Conservation (phyloP, 2,329 filamentous ascomycete genomes). For the Microdochium bolleyi region DNA sequence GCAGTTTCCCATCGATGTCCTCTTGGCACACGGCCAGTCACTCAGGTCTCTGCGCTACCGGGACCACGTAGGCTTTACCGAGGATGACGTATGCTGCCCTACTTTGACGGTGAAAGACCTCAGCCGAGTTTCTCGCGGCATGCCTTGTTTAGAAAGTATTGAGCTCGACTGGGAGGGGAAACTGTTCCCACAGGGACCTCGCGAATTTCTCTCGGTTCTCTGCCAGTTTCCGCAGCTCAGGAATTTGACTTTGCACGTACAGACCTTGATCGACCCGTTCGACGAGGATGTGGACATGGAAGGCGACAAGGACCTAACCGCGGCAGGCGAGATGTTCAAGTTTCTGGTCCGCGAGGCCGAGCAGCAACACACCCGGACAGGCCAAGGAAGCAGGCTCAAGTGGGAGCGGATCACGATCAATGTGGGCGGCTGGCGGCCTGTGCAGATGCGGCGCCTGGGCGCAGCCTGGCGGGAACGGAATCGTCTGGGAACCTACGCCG, state of each 20-base stretch:
- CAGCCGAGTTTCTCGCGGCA: slow-evolving; percentile 17
- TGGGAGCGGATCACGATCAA: slow-evolving; percentile 37
- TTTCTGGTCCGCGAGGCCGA: slow-evolving; percentile 22
- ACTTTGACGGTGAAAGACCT: slow-evolving; percentile 28
- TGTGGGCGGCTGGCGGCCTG: slow-evolving; percentile 36
- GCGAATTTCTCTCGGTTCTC: slow-evolving; percentile 27
- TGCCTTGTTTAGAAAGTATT: slow-evolving; percentile 27
- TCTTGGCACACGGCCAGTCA: slow-evolving; percentile 27
- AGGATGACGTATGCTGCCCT: slow-evolving; percentile 32
- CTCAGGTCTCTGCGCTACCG: slow-evolving; percentile 31
- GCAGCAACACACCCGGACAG: slow-evolving; percentile 7
- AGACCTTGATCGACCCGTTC: slow-evolving; percentile 28
- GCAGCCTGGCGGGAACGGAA: slow-evolving; percentile 31
- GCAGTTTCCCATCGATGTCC: slow-evolving; percentile 29
- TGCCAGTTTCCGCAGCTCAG: slow-evolving; percentile 29
- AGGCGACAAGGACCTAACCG: not conserved
- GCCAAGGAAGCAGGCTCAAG: slow-evolving; percentile 6
- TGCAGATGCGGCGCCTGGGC: slow-evolving; percentile 34
- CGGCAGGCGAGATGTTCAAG: slow-evolving; percentile 19
- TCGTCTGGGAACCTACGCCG: slow-evolving; percentile 32
- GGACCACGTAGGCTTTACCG: slow-evolving; percentile 35
- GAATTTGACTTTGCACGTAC: slow-evolving; percentile 34
- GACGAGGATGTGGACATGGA: slow-evolving; percentile 9
- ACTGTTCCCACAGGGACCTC: slow-evolving; percentile 17
- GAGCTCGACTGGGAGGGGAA: slow-evolving; percentile 39